Conservation (phyloP, 2,329 filamentous ascomycete genomes). For the Trichoderma sp. region DNA sequence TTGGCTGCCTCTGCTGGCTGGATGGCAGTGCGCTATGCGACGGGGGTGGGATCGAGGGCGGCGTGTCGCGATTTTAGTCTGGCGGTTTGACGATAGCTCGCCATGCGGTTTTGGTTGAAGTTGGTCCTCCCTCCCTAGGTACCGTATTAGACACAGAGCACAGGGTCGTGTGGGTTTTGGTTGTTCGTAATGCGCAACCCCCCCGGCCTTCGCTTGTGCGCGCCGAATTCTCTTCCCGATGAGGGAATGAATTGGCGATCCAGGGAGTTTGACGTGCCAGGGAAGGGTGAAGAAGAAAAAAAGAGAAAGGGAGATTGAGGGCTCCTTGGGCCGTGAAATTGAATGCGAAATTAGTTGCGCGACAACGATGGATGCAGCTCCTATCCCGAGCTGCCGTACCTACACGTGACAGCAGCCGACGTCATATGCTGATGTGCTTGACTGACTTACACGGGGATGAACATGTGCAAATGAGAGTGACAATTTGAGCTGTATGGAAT, state of each 20-base stretch:
- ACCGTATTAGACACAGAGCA: neutral
- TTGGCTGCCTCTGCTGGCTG: constrained; percentile 9
- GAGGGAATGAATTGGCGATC: constrained; percentile 12
- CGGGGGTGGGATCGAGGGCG: neutral
- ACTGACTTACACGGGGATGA: neutral
- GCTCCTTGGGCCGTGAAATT: neutral
- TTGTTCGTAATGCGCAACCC: neutral
- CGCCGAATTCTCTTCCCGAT: constrained; percentile 21
- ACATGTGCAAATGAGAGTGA: neutral
- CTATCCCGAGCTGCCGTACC: neutral
- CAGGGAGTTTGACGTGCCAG: neutral
- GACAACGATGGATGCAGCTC: constrained; percentile 15
- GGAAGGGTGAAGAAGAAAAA: neutral
- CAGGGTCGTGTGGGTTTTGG: neutral
- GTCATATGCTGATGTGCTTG: constrained; percentile 10
- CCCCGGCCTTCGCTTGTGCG: neutral
- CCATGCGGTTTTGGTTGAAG: constrained; percentile 7
- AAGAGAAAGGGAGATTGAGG: neutral
- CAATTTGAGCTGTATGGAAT: neutral
- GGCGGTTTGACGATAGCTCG: constrained; percentile 13
- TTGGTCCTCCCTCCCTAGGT: no score
- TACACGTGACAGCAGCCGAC: constrained; percentile 27
- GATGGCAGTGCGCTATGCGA: neutral
- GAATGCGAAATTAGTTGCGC: constrained; percentile 6
- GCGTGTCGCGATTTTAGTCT: neutral